Conservation (phyloP, 1,284 basidiomycete genomes). For the Afroboletus lepidellus region DNA sequence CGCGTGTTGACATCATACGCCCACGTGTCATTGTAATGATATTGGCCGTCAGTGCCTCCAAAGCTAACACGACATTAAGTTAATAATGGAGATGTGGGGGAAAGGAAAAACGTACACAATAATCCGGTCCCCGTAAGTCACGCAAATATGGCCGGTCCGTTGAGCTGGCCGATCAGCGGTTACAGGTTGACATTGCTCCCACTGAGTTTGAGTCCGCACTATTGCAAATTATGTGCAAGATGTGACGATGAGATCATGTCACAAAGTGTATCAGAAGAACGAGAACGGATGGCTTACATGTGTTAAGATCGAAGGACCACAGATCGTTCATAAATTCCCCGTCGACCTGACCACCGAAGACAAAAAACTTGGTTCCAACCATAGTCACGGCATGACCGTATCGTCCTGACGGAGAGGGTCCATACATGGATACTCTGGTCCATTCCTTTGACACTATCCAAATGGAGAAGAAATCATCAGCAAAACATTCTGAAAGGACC, state of each 20-base stretch:
- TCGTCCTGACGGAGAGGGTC: slow-evolving; percentile 79
- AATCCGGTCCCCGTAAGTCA: slow-evolving; percentile 84
- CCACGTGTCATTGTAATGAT: slow-evolving; percentile 99
- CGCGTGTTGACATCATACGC: slow-evolving; percentile 83
- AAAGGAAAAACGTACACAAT: slow-evolving; percentile 61
- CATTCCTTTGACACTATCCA: slow-evolving; percentile 83
- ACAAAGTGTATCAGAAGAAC: slow-evolving; percentile 2
- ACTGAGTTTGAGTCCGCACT: slow-evolving; percentile 74
- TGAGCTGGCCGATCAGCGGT: slow-evolving; percentile 72
- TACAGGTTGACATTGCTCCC: slow-evolving; percentile 77
- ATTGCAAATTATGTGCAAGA: slow-evolving; percentile 10
- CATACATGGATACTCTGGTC: slow-evolving; percentile 82
- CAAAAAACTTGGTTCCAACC: slow-evolving; percentile 88
- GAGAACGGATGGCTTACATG: slow-evolving; percentile 55
- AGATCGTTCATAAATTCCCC: slow-evolving; percentile 94
- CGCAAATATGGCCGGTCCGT: slow-evolving; percentile 91
- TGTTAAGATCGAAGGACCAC: slow-evolving; percentile 95
- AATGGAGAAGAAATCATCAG: slow-evolving; percentile 8
- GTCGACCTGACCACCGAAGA: slow-evolving; percentile 98
- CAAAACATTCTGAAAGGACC: background rate
- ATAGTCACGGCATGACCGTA: slow-evolving; percentile 97
- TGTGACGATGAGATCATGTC: slow-evolving; percentile 5
- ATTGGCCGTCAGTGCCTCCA: slow-evolving; percentile 96
- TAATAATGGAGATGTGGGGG: slow-evolving; percentile 9
- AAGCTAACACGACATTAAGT: slow-evolving; percentile 56